These are phyloP conservation scores for Vigna mungo DNA, from an alignment of 306 rosid genomes.

Conservation along the genomic window DNA sequence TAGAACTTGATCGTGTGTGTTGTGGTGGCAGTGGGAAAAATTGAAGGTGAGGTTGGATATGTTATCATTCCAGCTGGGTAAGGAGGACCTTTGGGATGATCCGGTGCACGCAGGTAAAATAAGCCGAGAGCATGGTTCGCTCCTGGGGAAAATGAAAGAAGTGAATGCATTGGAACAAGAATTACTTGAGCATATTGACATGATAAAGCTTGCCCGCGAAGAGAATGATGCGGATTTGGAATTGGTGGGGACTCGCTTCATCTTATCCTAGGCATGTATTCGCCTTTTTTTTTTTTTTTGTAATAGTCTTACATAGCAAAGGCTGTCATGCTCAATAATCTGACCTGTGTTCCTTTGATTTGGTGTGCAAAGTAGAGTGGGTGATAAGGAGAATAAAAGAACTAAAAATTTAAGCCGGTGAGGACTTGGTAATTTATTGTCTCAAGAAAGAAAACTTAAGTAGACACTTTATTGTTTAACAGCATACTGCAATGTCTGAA, in stretches of 20 bases:
- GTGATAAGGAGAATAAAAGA: not conserved
- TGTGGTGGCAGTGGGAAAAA: conserved; percentile 84
- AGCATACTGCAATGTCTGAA: not conserved
- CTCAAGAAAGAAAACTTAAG: conserved; percentile 7
- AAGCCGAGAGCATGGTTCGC: conserved; percentile 91
- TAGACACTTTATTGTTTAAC: conserved; percentile 6
- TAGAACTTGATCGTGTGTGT: conserved; percentile 7
- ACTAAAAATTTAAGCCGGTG: conserved; percentile 1
- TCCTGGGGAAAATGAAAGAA: conserved; percentile 82
- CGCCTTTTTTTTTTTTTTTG: conserved; percentile 38
- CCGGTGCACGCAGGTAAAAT: conserved; percentile 74
- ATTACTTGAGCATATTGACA: conserved; percentile 87
- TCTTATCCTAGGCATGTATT: conserved; percentile 83
- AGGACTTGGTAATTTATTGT: conserved; percentile 6
- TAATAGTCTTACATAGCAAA: conserved; percentile 3
- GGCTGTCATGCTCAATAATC: conserved; percentile 9
- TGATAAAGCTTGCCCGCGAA: conserved; percentile 87
- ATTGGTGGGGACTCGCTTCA: conserved; percentile 84
- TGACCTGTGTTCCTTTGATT: not conserved
- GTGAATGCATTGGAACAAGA: conserved; percentile 81
- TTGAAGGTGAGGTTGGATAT: conserved; percentile 72
- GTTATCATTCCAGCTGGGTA: conserved; percentile 67
- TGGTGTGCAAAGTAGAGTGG: not conserved
- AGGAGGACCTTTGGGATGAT: conserved; percentile 85
- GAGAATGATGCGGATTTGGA: conserved; percentile 86